Conservation (phyloP, 345 rosid species). For the Geranium brycei region DNA sequence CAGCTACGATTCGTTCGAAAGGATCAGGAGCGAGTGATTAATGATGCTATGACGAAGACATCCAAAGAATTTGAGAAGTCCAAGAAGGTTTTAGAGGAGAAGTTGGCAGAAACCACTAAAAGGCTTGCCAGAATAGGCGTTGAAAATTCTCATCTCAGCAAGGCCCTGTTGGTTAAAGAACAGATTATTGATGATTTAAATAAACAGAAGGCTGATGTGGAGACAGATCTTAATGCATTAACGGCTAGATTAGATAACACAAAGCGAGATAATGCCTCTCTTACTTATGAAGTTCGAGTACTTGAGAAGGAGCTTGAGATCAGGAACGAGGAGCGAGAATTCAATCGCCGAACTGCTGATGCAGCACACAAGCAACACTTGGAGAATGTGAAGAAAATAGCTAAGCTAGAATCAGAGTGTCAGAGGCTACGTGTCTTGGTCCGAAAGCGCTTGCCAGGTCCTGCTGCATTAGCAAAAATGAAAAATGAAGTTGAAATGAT, state of each 20-base stretch:
- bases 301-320: constrained; percentile 90
- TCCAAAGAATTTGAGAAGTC: constrained; percentile 46
- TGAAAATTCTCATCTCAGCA: constrained; percentile 46
- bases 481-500: constrained; percentile 64
- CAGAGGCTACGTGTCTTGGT: constrained; percentile 72
- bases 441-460: constrained; percentile 74
- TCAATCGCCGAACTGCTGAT: constrained; percentile 53
- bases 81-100: constrained; percentile 31
- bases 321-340: constrained; percentile 83
- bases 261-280: constrained; percentile 58
- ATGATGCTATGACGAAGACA: constrained; percentile 58
- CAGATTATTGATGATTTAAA: constrained; percentile 42
- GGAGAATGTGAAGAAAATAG: constrained; percentile 71
- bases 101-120: constrained; percentile 33
- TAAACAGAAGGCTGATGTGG: constrained; percentile 41
- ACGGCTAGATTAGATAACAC: constrained; percentile 48
- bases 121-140: constrained; percentile 39
- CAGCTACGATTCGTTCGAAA: constrained; percentile 67
- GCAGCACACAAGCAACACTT: constrained; percentile 67
- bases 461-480: constrained; percentile 72
- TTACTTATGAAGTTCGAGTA: constrained; percentile 69
- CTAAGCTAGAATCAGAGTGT: constrained; percentile 83
- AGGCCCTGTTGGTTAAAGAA: constrained; percentile 50
- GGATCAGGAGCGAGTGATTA: constrained; percentile 71
- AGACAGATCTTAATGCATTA: constrained; percentile 40